Evolutionary conservation across 768 basidiomycete species (phyloP), one percentile per base, ranked within the genome.

Genomic region (Mrakia frigida): DNA sequence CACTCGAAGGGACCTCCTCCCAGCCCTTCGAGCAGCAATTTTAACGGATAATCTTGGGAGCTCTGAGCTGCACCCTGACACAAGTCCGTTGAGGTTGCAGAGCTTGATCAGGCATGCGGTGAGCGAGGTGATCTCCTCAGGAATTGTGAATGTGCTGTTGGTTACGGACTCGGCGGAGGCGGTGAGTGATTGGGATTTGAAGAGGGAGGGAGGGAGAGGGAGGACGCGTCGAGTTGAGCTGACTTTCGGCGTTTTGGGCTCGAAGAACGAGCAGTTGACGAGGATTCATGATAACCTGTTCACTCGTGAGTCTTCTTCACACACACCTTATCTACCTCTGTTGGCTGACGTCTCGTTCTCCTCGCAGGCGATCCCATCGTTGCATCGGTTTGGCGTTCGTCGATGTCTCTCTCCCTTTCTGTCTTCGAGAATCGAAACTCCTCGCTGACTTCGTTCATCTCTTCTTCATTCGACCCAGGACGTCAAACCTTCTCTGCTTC

Each of bases 271-370:
- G 77, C 92, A 94, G 82, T 85, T 94, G 68, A 90, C 92, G 33
- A 87, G 91, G 6, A 92, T 94, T 74, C 93, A 94, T 82, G 93
- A 94, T 82, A 91, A 93, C 79, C 87, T 94, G 72, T 94, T 94
- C 18, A 50, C 16, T 50, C 46, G 46, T 21, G 46, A 50, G 46
- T 21, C 2, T 21, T 50, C 11, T 41, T 41, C 39, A 41, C 11
- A n/a, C n/a, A n/a, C n/a, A n/a, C n/a, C n/a, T n/a, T n/a, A n/a
- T n/a, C 5, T 6, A 11, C 39, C 39, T 46, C 9, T 46, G 43
- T 46, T 16, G 2, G 18, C 46, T 50, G 46, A 50, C 18, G 14
- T 3, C 21, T 50, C 46, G 18, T 50, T 6, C 46, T 50, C 39
- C 39, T 50, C 80, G 86, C 89, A 93, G 92, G 91, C 70, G 91